Base-by-base conservation (phyloP, 2,329 filamentous ascomycete genomes). In the Blastomyces gilchristii region DNA sequence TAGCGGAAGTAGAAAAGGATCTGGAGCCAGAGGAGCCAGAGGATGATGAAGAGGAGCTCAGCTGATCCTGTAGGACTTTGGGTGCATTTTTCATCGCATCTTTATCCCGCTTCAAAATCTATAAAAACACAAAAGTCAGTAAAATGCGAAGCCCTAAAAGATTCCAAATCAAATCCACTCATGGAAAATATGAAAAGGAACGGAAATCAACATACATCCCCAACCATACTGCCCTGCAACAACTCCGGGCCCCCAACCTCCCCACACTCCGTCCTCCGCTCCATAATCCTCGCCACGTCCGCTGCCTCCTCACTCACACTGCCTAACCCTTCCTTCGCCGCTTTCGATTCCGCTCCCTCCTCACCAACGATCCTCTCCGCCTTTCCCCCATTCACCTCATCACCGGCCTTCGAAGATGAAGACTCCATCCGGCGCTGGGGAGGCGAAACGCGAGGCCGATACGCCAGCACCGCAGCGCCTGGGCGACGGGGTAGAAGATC, bases 271-370 rank as follows among this genome's bases (percentile, higher is more conserved):
- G 74, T 71, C 65, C 75, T 72, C 58, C 69, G 70, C 62, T 85
- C 83, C 69, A 79, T 83, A 34, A 84, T 82, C 69, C 83, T 79
- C 34, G 81, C 81, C 67, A 83, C 81, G 68, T 83, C 81, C 49
- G 82, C 82, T 41, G 85, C 85, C 72, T 89, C 86, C 71, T 88
- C 84, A 66, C 82, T 86, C 39, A 87, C 83, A 75, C 85, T 81
- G 52, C 83, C 82, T 61, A 85, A 74, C 39, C 72, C 73, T 65
- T 82, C 78, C 74, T 81, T 78, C 63, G 82, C 83, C 14, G 82
- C 78, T 28, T 79, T 80, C 56, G 72, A 72, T 53, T 69, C 64
- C 41, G 71, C 66, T 43, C 74, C 69, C 18, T 71, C 65, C 64
- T 66, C 69, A 12, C 69, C 67, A 43, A 67, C 67, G 18, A 16